Percentiles rank a stretch among this genome's conserved stretches.
Evolutionary conservation across 1,139 yeast genomes (phyloP).

Genomic region (Suhomyces panamericanus): DNA sequence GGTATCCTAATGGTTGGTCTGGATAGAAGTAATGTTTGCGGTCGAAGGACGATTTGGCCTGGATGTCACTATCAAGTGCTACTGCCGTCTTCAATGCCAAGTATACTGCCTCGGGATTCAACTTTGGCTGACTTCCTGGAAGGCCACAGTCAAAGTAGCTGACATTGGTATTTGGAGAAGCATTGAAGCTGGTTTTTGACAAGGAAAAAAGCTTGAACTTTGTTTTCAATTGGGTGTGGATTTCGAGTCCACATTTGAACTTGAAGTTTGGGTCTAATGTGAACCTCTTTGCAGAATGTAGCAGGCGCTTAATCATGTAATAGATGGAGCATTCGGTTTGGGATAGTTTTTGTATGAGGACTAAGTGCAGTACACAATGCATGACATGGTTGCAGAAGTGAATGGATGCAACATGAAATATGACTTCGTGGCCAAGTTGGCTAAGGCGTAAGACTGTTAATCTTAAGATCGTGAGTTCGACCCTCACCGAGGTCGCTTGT

Average conservation of each 20-base stretch:
- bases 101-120: constrained; percentile 74
- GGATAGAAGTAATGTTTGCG: constrained; percentile 95
- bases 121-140: constrained; percentile 89
- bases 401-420: constrained; percentile 3
- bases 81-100: constrained; percentile 73
- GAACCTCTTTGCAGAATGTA: constrained; percentile 9
- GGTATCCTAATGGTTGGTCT: constrained; percentile 96
- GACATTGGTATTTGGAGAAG: constrained; percentile 65
- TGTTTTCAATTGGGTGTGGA: constrained; percentile 86
- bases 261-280: constrained; percentile 24
- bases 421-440: constrained; percentile 34
- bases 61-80: constrained; percentile 65
- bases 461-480: constrained; percentile 49
- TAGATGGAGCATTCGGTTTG: not conserved
- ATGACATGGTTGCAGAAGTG: not conserved
- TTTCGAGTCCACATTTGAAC: constrained; percentile 86
- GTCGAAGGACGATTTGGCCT: constrained; percentile 67
- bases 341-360: not conserved
- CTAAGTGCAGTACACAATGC: not conserved
- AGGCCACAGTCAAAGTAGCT: constrained; percentile 83
- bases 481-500: constrained; percentile 44
- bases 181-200: constrained; percentile 50
- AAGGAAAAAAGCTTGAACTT: constrained; percentile 71
- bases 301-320: constrained; percentile 1
- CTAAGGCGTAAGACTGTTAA: constrained; percentile 58